These are phyloP conservation scores for Trametes maxima DNA, from an alignment of 768 basidiomycete species.

Conservation along the genomic window DNA sequence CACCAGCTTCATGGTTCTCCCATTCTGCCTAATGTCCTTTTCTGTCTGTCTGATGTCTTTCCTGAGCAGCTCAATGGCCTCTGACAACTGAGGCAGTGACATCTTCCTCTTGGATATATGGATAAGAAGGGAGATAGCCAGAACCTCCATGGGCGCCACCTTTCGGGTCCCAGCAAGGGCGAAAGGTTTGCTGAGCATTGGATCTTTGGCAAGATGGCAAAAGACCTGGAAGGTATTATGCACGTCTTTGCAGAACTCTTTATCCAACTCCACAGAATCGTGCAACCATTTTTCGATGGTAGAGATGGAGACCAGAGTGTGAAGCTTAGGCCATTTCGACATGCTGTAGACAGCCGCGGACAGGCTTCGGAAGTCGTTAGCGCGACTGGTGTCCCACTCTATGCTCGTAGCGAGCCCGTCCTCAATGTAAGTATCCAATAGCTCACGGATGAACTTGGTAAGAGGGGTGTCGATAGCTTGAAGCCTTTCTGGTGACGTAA, in stretches of 20 bases:
- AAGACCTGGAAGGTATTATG: slow-evolving; percentile 50
- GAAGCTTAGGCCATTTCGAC: slow-evolving; percentile 28
- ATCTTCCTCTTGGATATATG: slow-evolving; percentile 47
- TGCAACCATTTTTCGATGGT: slow-evolving; percentile 32
- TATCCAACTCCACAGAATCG: slow-evolving; percentile 30
- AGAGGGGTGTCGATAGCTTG: slow-evolving; percentile 64
- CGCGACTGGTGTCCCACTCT: slow-evolving; percentile 41
- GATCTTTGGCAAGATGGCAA: slow-evolving; percentile 45
- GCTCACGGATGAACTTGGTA: slow-evolving; percentile 57
- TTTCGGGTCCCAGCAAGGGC: slow-evolving; percentile 40
- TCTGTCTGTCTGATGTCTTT: slow-evolving; percentile 53
- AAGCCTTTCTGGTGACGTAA: slow-evolving; percentile 53
- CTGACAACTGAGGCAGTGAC: slow-evolving; percentile 43
- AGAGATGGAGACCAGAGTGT: slow-evolving; percentile 11
- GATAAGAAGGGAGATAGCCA: slow-evolving; percentile 57
- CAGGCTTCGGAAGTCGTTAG: slow-evolving; percentile 39
- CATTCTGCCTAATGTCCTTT: slow-evolving; percentile 68
- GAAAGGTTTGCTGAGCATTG: slow-evolving; percentile 40
- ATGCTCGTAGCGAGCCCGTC: slow-evolving; percentile 38
- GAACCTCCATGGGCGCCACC: slow-evolving; percentile 71
- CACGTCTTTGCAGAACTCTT: slow-evolving; percentile 37
- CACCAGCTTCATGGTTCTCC: slow-evolving; percentile 56
- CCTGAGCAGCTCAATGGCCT: slow-evolving; percentile 55
- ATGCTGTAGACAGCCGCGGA: slow-evolving; percentile 36
- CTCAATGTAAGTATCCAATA: slow-evolving; percentile 51